Conservation (phyloP, 129 eudicot species). For the Tagetes patula region DNA sequence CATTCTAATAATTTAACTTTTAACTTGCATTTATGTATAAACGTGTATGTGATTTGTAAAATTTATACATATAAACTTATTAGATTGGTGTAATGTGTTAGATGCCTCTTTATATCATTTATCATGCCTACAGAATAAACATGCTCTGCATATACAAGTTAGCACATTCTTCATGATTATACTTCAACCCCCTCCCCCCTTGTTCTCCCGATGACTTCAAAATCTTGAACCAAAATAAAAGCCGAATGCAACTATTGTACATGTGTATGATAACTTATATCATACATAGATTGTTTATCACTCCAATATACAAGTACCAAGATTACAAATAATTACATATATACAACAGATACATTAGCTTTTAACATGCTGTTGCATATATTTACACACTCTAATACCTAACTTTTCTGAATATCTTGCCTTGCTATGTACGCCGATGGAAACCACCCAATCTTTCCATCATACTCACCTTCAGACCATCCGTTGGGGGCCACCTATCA, state of each 20-base stretch:
- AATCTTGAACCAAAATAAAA: neutral
- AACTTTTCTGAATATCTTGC: slow-evolving; percentile 30
- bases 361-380: slow-evolving; percentile 15
- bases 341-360: slow-evolving; percentile 4
- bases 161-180: too few species aligned
- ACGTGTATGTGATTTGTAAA: too few species aligned
- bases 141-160: too few species aligned
- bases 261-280: neutral
- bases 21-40: too few species aligned
- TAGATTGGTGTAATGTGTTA: too few species aligned
- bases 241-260: neutral
- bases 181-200: too few species aligned
- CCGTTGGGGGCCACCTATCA: slow-evolving; percentile 73
- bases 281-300: slow-evolving; percentile 15
- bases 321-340: slow-evolving; percentile 6
- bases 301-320: slow-evolving; percentile 25
- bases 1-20: too few species aligned
- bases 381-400: neutral
- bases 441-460: slow-evolving; percentile 84
- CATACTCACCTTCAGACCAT: slow-evolving; percentile 95
- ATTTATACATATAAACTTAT: too few species aligned
- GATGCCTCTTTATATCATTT: too few species aligned
- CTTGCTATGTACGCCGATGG: slow-evolving; percentile 85
- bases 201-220: too few species aligned
- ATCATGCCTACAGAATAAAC: too few species aligned